These are phyloP conservation scores for Pleurotus ostreatus DNA, from an alignment of 768 basidiomycete genomes.

Conservation along the genomic window DNA sequence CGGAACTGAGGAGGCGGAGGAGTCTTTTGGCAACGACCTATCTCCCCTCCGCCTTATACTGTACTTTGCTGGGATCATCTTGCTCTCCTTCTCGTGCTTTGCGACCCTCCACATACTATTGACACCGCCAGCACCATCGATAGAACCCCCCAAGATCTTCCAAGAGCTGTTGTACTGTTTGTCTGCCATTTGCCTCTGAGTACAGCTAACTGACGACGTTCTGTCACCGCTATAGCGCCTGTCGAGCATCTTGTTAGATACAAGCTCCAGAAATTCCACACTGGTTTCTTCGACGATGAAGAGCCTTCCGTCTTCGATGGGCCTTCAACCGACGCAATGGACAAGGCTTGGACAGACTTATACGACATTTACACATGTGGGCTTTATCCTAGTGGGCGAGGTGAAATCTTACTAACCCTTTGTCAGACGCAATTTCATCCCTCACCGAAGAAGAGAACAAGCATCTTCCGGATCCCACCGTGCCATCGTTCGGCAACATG, in stretches of 20 bases:
- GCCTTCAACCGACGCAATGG: constrained; percentile 16
- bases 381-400: not conserved
- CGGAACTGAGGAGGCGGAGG: not conserved
- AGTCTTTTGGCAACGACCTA: not conserved
- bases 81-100: not conserved
- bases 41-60: not conserved
- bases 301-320: constrained; percentile 2
- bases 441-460: constrained; percentile 16
- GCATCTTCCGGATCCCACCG: constrained; percentile 16
- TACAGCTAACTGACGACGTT: not conserved
- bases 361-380: constrained; percentile 13
- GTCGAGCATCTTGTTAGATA: not conserved
- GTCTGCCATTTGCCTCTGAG: not conserved
- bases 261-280: not conserved
- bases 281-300: constrained; percentile 3
- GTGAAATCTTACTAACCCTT: not conserved
- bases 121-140: not conserved
- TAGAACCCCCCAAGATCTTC: not conserved
- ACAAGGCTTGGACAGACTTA: constrained; percentile 17
- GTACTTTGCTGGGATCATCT: not conserved
- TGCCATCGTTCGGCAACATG: constrained; percentile 15
- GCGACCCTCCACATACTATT: not conserved
- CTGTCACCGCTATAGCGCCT: not conserved
- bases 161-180: not conserved
- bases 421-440: constrained; percentile 11